phyloP scores from a whole-genome alignment of 768 basidiomycete genomes.

The Lanmaoa rubissima region DNA sequence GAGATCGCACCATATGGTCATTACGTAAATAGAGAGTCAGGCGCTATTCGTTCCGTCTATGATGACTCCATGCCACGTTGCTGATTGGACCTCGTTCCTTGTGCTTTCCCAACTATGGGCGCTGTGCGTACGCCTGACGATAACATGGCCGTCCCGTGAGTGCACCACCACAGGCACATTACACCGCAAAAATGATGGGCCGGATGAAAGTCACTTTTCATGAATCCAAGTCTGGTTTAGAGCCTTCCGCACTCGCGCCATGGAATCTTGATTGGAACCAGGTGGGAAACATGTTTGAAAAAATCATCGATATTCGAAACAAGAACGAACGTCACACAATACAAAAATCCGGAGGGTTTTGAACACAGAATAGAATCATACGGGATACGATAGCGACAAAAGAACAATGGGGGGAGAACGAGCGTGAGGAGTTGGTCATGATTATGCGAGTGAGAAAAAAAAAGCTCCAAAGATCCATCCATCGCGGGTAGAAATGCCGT shows the following conservation, averaged over 20 bases:
- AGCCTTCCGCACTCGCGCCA: not conserved
- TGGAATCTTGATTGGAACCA: no score
- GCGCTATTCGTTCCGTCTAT: no score
- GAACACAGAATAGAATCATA: not conserved
- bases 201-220: not conserved
- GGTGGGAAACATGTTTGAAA: not conserved
- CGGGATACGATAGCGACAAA: not conserved
- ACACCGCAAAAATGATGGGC: no score
- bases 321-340: not conserved
- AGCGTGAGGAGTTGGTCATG: conserved; percentile 3
- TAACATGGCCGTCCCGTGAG: not conserved
- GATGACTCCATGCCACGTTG: no score
- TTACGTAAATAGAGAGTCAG: no score
- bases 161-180: not conserved
- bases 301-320: not conserved
- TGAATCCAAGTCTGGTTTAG: no score
- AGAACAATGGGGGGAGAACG: not conserved
- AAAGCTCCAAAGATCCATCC: not conserved
- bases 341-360: not conserved
- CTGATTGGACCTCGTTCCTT: not conserved
- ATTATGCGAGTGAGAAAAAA: not conserved
- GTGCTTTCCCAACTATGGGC: not conserved
- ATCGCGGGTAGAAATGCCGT: not conserved
- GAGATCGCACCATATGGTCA: no score
- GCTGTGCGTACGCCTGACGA: not conserved